phyloP scores from a whole-genome alignment of 768 basidiomycete species.

The Butyriboletus loyo region DNA sequence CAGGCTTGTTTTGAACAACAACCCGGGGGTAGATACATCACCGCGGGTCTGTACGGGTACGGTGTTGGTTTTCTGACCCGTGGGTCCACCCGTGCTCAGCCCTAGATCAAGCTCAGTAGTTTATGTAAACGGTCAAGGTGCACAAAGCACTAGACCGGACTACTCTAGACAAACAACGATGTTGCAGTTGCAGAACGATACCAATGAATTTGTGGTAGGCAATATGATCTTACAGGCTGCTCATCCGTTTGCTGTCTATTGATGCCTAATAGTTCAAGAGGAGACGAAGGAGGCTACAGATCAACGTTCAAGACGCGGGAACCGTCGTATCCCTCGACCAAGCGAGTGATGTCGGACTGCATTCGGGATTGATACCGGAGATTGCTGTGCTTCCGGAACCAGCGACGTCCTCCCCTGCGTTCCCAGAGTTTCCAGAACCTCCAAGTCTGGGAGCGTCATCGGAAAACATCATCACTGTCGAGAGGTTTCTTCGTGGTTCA shows the following conservation, averaged over 20 bases:
- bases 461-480: constrained; percentile 23
- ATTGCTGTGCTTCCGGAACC: constrained; percentile 16
- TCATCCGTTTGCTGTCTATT: not conserved
- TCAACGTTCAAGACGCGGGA: not conserved
- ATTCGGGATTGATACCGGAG: constrained; percentile 13
- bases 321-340: not conserved
- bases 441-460: not conserved
- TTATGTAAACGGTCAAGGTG: too few relatives aligned
- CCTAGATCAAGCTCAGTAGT: too few relatives aligned
- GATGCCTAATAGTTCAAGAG: constrained; percentile 22
- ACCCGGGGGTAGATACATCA: too few relatives aligned
- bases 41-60: too few relatives aligned
- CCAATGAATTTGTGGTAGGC: constrained; percentile 26
- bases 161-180: not conserved
- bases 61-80: too few relatives aligned
- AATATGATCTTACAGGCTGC: not conserved
- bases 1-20: too few relatives aligned
- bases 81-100: too few relatives aligned
- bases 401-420: not conserved
- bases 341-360: not conserved
- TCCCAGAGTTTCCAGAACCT: not conserved
- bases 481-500: constrained; percentile 22
- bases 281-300: constrained; percentile 23
- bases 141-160: too few relatives aligned
- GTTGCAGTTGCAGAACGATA: constrained; percentile 8